These are phyloP conservation scores for Mycena capillaripes DNA, from an alignment of 768 basidiomycete species.

Conservation along the genomic window DNA sequence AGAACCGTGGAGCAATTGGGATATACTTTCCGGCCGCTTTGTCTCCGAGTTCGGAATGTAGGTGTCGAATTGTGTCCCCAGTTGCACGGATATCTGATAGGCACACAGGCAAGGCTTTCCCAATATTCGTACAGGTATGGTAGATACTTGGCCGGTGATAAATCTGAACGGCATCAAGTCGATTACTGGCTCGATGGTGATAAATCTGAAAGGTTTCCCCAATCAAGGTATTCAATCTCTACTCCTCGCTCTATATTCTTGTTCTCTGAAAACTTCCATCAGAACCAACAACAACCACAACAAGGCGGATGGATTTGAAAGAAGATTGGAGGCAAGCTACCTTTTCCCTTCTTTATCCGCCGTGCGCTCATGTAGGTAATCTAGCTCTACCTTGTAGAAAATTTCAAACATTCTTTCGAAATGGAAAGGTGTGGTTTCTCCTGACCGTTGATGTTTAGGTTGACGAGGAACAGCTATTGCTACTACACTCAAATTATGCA, in stretches of 20 bases:
- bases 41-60: slow-evolving; percentile 97
- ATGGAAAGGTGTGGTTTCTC: slow-evolving; percentile 75
- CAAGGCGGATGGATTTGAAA: slow-evolving; percentile 91
- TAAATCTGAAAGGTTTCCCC: slow-evolving; percentile 82
- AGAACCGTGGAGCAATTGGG: slow-evolving; percentile 96
- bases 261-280: slow-evolving; percentile 22
- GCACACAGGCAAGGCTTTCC: slow-evolving; percentile 86
- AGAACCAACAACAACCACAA: slow-evolving; percentile 87
- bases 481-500: slow-evolving; percentile 98
- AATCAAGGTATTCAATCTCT: slow-evolving; percentile 74
- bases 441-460: slow-evolving; percentile 10
- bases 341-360: not conserved
- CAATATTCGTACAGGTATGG: slow-evolving; percentile 87
- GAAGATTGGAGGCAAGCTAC: slow-evolving; percentile 76
- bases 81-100: slow-evolving; percentile 3
- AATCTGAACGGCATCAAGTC: slow-evolving; percentile 80
- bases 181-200: slow-evolving; percentile 91
- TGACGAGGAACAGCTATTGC: slow-evolving; percentile 71
- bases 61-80: slow-evolving; percentile 37
- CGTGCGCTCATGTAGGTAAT: not conserved
- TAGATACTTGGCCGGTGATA: slow-evolving; percentile 88
- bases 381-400: slow-evolving; percentile 93
- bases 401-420: slow-evolving; percentile 91
- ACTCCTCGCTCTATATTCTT: not conserved
- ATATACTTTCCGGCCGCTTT: slow-evolving; percentile 81